These are phyloP conservation scores for Linnemannia exigua DNA, from an alignment of 192 early-diverging fungal genomes.

Conservation along the genomic window DNA sequence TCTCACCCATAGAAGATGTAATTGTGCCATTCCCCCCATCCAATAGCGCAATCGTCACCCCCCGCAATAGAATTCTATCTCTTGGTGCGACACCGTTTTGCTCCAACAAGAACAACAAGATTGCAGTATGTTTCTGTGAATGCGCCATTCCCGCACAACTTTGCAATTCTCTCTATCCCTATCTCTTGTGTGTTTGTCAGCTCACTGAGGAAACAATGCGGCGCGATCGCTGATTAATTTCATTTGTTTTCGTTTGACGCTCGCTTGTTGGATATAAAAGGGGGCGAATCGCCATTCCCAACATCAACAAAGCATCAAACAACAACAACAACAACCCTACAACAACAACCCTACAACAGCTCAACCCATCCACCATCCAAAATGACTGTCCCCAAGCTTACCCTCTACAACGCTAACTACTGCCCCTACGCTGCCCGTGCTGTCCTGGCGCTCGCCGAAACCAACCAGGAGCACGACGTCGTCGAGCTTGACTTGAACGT, in stretches of 20 bases:
- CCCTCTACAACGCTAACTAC: constrained; percentile 61
- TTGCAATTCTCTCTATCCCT: not conserved
- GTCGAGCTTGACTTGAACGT: constrained; percentile 70
- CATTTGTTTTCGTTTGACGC: not conserved
- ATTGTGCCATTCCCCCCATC: not conserved
- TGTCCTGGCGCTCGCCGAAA: constrained; percentile 70
- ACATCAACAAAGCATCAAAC: not conserved
- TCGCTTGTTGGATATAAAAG: not conserved
- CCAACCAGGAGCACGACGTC: constrained; percentile 60
- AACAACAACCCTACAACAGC: not conserved
- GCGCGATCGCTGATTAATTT: not conserved
- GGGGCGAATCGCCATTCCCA: not conserved
- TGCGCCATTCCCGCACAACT: not conserved
- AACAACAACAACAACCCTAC: not conserved
- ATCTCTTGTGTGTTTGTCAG: not conserved
- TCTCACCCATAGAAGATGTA: not conserved
- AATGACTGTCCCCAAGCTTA: constrained; percentile 41
- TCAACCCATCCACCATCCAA: too few species aligned
- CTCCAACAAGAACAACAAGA: too few species aligned
- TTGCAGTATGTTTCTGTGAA: not conserved
- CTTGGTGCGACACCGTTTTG: too few species aligned
- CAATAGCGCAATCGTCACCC: not conserved
- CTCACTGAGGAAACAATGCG: not conserved
- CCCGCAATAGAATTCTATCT: too few species aligned
- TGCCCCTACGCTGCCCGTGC: constrained; percentile 81